Evolutionary conservation across 2,329 filamentous ascomycete species (phyloP).

Genomic region (Aspergillus cejpii): DNA sequence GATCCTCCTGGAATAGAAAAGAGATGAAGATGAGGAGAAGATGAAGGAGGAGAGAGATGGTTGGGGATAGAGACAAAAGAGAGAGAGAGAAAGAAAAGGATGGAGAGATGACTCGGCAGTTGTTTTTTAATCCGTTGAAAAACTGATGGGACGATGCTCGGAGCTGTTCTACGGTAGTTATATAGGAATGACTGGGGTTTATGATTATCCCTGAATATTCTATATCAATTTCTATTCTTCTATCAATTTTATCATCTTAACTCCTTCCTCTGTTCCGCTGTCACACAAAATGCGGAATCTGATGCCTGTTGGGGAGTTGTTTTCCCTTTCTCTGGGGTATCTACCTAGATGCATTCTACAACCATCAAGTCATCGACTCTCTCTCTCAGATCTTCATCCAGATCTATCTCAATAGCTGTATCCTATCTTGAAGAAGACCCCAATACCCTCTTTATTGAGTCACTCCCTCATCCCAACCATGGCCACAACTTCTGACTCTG

Average conservation of each 20-base stretch:
- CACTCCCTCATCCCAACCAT: background rate
- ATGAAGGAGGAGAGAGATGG: conserved; percentile 1
- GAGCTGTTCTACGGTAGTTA: background rate
- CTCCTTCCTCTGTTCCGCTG: background rate
- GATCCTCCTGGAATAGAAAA: conserved; percentile 8
- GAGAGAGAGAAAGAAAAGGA: conserved; percentile 6
- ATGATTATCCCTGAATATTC: too few relatives aligned
- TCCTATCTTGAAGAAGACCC: conserved; percentile 12
- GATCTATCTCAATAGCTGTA: conserved; percentile 4
- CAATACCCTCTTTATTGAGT: background rate
- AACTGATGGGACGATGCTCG: background rate
- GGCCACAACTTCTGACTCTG: conserved; percentile 5
- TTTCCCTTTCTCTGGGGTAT: conserved; percentile 12
- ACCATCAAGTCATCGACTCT: conserved; percentile 8
- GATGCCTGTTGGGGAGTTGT: conserved; percentile 4
- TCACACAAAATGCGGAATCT: background rate
- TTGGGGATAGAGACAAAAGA: conserved; percentile 5
- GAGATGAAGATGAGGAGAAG: conserved; percentile 1
- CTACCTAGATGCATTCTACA: too few relatives aligned
- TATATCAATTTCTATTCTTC: too few relatives aligned
- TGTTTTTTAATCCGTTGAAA: conserved; percentile 2
- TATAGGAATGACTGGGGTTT: too few relatives aligned
- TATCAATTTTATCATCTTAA: too few relatives aligned
- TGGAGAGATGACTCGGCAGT: conserved; percentile 1
- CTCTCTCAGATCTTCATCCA: background rate